These are phyloP conservation scores for Obba rivulosa DNA, from an alignment of 768 basidiomycete genomes.

Conservation along the genomic window DNA sequence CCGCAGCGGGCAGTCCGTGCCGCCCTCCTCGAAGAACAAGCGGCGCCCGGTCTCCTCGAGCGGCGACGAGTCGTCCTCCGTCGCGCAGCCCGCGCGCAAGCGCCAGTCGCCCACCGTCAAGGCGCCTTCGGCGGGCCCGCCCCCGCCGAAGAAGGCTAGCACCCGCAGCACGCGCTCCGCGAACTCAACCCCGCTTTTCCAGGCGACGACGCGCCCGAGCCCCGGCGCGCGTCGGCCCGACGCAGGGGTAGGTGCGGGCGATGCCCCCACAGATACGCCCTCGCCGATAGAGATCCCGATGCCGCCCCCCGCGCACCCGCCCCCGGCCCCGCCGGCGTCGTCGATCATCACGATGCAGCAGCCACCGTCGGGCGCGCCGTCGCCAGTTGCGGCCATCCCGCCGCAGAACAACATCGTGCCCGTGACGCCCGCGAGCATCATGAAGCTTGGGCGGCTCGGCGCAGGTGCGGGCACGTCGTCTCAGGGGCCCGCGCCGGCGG, in stretches of 20 bases:
- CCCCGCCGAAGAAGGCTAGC: conserved; percentile 1
- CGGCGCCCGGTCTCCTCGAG: conserved; percentile 50
- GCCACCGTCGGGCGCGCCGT: background rate
- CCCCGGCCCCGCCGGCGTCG: conserved; percentile 8
- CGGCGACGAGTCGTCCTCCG: conserved; percentile 38
- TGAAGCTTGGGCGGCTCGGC: conserved; percentile 76
- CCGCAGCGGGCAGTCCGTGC: conserved; percentile 5
- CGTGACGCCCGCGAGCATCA: conserved; percentile 87
- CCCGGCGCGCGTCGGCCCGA: conserved; percentile 35
- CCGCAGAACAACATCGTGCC: conserved; percentile 48
- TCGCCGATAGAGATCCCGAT: conserved; percentile 82
- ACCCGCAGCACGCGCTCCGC: conserved; percentile 42
- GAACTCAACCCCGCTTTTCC: conserved; percentile 53
- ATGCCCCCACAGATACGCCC: conserved; percentile 51
- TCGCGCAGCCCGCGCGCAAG: conserved; percentile 41
- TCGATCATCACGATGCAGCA: background rate
- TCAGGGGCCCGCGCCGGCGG: conserved; percentile 13
- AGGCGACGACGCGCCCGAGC: conserved; percentile 31
- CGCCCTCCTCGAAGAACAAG: conserved; percentile 10
- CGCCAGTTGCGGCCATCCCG: conserved; percentile 7
- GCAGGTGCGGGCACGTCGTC: background rate
- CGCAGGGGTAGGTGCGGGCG: conserved; percentile 3
- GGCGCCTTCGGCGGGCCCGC: conserved; percentile 25
- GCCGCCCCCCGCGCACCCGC: conserved; percentile 75
- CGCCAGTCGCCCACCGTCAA: conserved; percentile 45